phyloP scores from a whole-genome alignment of 805 yeast species.

The Yamadazyma endophytica region DNA sequence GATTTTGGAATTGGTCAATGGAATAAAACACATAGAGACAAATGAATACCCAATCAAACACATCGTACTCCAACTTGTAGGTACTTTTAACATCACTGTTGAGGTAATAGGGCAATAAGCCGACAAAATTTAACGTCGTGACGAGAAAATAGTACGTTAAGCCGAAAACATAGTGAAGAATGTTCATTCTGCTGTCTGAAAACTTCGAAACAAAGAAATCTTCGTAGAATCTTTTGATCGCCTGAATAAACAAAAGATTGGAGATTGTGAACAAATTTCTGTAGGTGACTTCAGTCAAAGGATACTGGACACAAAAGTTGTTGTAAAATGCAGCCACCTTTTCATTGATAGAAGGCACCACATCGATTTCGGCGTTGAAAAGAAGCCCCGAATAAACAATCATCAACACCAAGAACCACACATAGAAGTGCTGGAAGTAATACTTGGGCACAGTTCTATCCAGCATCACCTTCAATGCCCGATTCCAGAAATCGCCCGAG shows the following conservation, averaged over 20 bases:
- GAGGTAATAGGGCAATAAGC: constrained; percentile 14
- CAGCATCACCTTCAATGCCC: constrained; percentile 9
- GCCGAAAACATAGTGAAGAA: constrained; percentile 66
- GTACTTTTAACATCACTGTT: constrained; percentile 5
- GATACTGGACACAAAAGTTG: constrained; percentile 1
- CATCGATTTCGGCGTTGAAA: constrained; percentile 3
- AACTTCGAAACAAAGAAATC: constrained; percentile 47
- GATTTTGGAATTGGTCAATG: constrained; percentile 52
- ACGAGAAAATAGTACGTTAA: constrained; percentile 52
- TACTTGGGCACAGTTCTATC: constrained; percentile 54
- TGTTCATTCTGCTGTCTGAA: constrained; percentile 52
- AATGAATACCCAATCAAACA: constrained; percentile 22
- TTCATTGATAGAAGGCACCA: constrained; percentile 4
- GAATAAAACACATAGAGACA: constrained; percentile 45
- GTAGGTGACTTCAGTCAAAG: constrained; percentile 6
- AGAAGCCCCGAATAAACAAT: constrained; percentile 2
- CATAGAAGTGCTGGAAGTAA: constrained; percentile 62
- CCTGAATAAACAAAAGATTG: constrained; percentile 39
- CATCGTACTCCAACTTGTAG: constrained; percentile 3
- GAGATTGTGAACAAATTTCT: constrained; percentile 18
- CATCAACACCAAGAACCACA: constrained; percentile 29
- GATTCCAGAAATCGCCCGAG: constrained; percentile 1
- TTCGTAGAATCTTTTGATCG: constrained; percentile 53
- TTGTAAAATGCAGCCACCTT: constrained; percentile 1
- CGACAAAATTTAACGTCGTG: constrained; percentile 31